Base-by-base conservation (phyloP, 345 rosid species). In the Citrus mangshanensis region DNA sequence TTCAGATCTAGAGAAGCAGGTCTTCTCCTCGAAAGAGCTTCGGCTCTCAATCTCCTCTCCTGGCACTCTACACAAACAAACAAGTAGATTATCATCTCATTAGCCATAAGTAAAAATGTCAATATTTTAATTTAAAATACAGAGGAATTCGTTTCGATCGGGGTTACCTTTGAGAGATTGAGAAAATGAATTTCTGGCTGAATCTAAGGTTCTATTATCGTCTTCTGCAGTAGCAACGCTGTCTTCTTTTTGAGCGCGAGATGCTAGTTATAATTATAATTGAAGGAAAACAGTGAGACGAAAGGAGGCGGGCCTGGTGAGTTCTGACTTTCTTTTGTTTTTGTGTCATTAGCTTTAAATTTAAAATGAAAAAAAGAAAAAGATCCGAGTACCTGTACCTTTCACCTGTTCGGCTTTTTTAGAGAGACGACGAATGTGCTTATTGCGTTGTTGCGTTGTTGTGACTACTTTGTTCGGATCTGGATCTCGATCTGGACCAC, bases 181-280 rank as follows among this genome's bases (percentile, higher is more conserved):
- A 85, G 98, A 92, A 81, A 94, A 94, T 38, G 98, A 94, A 84
- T 85, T 94, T 76, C 98, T 91, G 8, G 95, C 97, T 51, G 98
- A 92, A 82, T 89, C 95, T 55, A 81, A 70, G 28, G 84, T 85
- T 61, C 83, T 88, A 69, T 38, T 81, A 60, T 86, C 91, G 74
- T 87, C 93, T 58, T 89, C 92, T 63, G 75, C 40, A 13, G 65
- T 78, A 9, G 83, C 82, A 38, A 75, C 87, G 58, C 55, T 85
- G 86, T 88, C 89, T 59, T 87, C 89, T 84, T 78, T 88, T 83
- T 81, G 87, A 83, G 82, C 97, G 80, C 82, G 87, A 83, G 82
- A 95, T 85, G 89, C 84, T 46, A 46, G 4, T 38, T 80, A 70
- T 46, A 13, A 13, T 38, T 80, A 72, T 64, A 73, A 77, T 78